Conservation (phyloP, 805 yeast species). For the Zygosaccharomyces pseudorouxii region DNA sequence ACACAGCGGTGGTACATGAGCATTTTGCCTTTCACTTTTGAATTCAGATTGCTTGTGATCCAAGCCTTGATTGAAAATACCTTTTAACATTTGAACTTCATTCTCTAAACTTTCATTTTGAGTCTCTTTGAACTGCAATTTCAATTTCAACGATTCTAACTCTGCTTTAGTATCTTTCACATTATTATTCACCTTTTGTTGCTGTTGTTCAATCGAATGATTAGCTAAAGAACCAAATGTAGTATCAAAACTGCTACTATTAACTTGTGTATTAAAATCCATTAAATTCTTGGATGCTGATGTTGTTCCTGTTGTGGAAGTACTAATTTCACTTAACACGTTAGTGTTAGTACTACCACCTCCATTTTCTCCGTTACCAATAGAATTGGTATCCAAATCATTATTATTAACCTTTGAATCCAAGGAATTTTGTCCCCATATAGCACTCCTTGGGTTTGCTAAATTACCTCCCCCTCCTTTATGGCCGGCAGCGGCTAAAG, state of each 20-base stretch:
- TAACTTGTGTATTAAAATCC: constrained; percentile 3
- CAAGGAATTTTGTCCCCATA: constrained; percentile 1
- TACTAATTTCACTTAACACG: constrained; percentile 3
- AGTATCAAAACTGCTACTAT: constrained; percentile 10
- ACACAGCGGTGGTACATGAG: constrained; percentile 7
- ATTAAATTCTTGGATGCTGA: constrained; percentile 6
- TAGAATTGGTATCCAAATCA: neutral
- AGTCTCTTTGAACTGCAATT: constrained; percentile 52
- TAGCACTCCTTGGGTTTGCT: constrained; percentile 1
- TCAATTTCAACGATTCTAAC: constrained; percentile 42
- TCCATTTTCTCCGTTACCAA: neutral
- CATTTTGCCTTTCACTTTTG: constrained; percentile 18
- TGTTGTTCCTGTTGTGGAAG: constrained; percentile 6
- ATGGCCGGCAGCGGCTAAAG: constrained; percentile 8
- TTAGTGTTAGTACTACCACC: neutral
- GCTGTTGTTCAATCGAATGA: constrained; percentile 1
- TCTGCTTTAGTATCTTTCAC: neutral
- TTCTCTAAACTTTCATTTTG: constrained; percentile 44
- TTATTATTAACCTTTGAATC: constrained; percentile 1
- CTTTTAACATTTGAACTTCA: constrained; percentile 40
- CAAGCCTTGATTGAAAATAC: constrained; percentile 34
- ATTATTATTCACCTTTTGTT: neutral
- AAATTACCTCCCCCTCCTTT: neutral
- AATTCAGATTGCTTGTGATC: constrained; percentile 37
- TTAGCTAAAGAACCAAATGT: constrained; percentile 3